phyloP scores from a whole-genome alignment of 169 alveolate species.

The Plasmodium coatneyi region DNA sequence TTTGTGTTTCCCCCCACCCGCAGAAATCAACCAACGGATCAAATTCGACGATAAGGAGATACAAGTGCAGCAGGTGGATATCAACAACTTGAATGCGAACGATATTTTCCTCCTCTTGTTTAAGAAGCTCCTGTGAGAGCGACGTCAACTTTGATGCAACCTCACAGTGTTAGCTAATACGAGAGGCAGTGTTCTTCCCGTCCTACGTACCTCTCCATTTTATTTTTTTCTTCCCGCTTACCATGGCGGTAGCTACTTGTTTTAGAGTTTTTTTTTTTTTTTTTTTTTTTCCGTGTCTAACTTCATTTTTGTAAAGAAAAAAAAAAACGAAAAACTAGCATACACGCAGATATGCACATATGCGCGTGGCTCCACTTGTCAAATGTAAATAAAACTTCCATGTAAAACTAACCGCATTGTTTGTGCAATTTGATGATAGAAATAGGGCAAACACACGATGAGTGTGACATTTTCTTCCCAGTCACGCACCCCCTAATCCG shows the following conservation, averaged over 20 bases:
- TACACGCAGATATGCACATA: not conserved
- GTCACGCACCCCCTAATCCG: not conserved
- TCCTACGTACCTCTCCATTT: not conserved
- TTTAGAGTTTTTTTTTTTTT: not conserved
- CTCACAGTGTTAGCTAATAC: not conserved
- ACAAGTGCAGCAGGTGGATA: constrained; percentile 41
- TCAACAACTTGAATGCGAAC: constrained; percentile 59
- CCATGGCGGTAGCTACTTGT: not conserved
- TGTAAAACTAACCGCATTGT: not conserved
- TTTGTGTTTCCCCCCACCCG: not conserved
- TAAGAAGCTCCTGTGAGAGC: constrained; percentile 17
- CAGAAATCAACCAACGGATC: constrained; percentile 34
- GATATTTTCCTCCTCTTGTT: constrained; percentile 66
- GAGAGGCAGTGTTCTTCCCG: not conserved
- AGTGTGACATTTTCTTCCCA: not conserved
- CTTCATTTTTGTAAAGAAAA: not conserved
- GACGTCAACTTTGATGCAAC: too few relatives aligned
- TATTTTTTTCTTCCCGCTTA: not conserved
- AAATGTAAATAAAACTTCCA: not conserved
- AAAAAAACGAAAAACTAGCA: not conserved
- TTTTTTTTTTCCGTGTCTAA: not conserved
- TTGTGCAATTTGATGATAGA: too few relatives aligned
- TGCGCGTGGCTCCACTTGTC: not conserved
- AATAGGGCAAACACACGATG: too few relatives aligned
- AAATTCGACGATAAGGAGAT: constrained; percentile 33